Percentiles rank a stretch among this genome's conserved stretches.
Evolutionary conservation across 2,329 filamentous ascomycete species (phyloP).

Genomic region (Ceratocystis destructans): DNA sequence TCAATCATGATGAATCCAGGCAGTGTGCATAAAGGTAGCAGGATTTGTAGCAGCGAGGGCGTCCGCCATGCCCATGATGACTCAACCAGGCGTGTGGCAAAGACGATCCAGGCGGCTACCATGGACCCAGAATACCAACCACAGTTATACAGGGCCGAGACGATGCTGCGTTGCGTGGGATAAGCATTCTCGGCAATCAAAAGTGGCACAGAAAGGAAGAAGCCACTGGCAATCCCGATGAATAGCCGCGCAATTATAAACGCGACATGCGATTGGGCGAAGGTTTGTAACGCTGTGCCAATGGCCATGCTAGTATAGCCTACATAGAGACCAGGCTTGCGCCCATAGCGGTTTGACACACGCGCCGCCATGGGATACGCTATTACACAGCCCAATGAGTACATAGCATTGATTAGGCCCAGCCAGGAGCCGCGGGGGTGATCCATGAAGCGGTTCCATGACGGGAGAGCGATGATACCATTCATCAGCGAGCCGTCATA

Average conservation of each 20-base stretch:
- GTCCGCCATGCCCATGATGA: conserved; percentile 30
- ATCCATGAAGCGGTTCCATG: conserved; percentile 23
- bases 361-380: conserved; percentile 35
- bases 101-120: conserved; percentile 33
- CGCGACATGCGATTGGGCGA: conserved; percentile 30
- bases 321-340: conserved; percentile 33
- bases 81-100: conserved; percentile 28
- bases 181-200: conserved; percentile 51
- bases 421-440: conserved; percentile 32
- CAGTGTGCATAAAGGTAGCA: conserved; percentile 31
- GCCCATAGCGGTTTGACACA: conserved; percentile 34
- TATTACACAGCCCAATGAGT: conserved; percentile 37
- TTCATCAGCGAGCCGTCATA: conserved; percentile 40
- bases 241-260: conserved; percentile 45
- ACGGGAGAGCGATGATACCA: conserved; percentile 32
- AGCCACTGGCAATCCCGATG: conserved; percentile 29
- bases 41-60: conserved; percentile 30
- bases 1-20: conserved; percentile 21
- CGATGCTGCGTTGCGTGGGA: conserved; percentile 46
- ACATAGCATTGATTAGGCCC: conserved; percentile 38
- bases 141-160: conserved; percentile 43
- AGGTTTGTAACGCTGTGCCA: conserved; percentile 24
- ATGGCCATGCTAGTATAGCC: conserved; percentile 32
- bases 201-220: conserved; percentile 49
- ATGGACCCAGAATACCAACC: conserved; percentile 34